Evolutionary conservation across 306 rosid species (phyloP).

Genomic region (Corylus americana): DNA sequence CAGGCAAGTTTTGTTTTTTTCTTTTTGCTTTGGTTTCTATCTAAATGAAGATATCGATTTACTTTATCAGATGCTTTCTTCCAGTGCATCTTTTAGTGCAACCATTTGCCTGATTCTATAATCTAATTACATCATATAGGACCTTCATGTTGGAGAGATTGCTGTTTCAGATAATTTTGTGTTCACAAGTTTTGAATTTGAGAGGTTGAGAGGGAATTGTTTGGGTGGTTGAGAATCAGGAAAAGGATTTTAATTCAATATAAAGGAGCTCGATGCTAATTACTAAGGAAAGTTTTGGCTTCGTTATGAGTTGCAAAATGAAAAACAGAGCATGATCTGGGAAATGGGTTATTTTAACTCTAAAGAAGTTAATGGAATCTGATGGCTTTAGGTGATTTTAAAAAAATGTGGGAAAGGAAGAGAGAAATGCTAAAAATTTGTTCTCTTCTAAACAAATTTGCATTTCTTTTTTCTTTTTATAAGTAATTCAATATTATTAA

Average conservation of each 20-base stretch:
- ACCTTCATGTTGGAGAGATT: background rate
- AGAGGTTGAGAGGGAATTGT: background rate
- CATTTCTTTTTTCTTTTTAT: too few species aligned
- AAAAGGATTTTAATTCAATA: background rate
- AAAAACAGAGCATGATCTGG: background rate
- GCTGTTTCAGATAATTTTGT: background rate
- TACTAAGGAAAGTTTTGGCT: background rate
- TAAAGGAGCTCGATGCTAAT: background rate
- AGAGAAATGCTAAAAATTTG: background rate
- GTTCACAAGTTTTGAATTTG: background rate
- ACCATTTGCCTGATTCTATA: background rate
- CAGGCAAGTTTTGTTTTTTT: conserved; percentile 32
- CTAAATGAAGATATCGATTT: background rate
- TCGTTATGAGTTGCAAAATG: background rate
- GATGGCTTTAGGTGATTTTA: background rate
- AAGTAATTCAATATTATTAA: too few species aligned
- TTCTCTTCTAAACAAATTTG: background rate
- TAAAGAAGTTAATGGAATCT: background rate
- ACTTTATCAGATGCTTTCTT: background rate
- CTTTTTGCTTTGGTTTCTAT: background rate
- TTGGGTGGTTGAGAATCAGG: background rate
- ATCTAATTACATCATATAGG: background rate
- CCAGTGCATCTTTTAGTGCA: background rate
- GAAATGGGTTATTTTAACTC: background rate
- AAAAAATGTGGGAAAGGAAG: background rate